These are phyloP conservation scores for Candida buenavistaensis DNA, from an alignment of 1,139 yeast genomes.

Conservation along the genomic window DNA sequence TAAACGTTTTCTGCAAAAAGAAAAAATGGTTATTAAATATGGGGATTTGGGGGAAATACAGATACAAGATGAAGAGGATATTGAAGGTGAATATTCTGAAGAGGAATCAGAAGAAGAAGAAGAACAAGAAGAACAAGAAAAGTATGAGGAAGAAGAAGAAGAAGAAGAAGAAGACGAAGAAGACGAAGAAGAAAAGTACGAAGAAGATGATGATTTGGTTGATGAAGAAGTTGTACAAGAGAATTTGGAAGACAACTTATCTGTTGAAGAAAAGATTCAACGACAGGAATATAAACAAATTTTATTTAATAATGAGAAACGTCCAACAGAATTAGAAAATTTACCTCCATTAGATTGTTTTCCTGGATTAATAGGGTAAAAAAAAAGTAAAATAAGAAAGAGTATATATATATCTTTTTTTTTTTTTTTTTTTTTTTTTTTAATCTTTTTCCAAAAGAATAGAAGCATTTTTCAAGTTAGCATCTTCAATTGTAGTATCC, in stretches of 20 bases:
- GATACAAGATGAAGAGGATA: too few relatives aligned
- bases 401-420: too few relatives aligned
- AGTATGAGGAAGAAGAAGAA: conserved; percentile 7
- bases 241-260: background rate
- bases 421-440: background rate
- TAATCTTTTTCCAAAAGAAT: conserved; percentile 62
- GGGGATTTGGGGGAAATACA: conserved; percentile 2
- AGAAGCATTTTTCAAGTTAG: conserved; percentile 81
- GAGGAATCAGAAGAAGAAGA: conserved; percentile 10
- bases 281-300: conserved; percentile 13
- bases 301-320: conserved; percentile 6
- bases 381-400: background rate
- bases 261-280: conserved; percentile 11
- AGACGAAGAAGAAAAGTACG: conserved; percentile 11
- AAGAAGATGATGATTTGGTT: conserved; percentile 14
- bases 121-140: conserved; percentile 8
- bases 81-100: conserved; percentile 13
- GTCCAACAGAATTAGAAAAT: conserved; percentile 5
- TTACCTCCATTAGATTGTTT: conserved; percentile 30
- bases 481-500: conserved; percentile 63
- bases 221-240: conserved; percentile 7
- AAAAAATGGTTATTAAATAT: conserved; percentile 1
- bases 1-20: background rate
- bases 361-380: conserved; percentile 13
- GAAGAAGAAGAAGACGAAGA: conserved; percentile 9